Evolutionary conservation across 768 basidiomycete genomes (phyloP), one percentile per base, ranked within the genome.

Genomic region (Xerocomellus intermedius): DNA sequence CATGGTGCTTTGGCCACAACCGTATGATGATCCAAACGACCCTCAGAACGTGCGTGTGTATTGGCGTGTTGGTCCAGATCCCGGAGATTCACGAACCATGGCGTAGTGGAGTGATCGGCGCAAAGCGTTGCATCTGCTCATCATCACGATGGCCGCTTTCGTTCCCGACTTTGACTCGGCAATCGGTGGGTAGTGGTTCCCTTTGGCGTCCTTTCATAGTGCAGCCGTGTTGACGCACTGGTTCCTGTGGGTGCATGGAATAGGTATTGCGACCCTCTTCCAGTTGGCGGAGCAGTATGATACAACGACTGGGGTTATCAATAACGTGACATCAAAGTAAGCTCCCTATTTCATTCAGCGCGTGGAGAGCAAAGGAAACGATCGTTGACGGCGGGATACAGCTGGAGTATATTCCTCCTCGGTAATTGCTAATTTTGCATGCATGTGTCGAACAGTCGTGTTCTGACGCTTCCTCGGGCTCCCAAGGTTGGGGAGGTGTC

Each of bases 1-100:
- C 26, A 75, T 76, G 48, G 74, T 82, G 10, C 75, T 83, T 7
- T 83, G 80, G 79, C 82, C 82, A 8, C 82, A 83, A 57, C 82
- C 82, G 0, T 62, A 70, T 2, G 73, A 82, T 42, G 73, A 78
- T 56, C 76, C 76, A 2, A 69, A 77, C 14, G 82, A 83, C 57
- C 82, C 82, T 1, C 82, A 82, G 56, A 83, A 83, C 57, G 81
- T 79, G 41, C 48, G 75, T 65, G 19, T 45, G 36, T 21, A 24
- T 43, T 24, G 12, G 19, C 2, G 41, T 24, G 14, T 41, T 44
- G 10, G 10, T 14, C 17, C 17, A n/a, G 26, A 37, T 42, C 5
- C 4, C 13, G n/a, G 30, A 24, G 8, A 52, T 45, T 43, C 44
- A 55, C 24, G 1, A 19, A 4, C n/a, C n/a, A 8, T 47, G 45